Conservation (phyloP, 1,139 yeast species). For the Yamadazyma diospyri region DNA sequence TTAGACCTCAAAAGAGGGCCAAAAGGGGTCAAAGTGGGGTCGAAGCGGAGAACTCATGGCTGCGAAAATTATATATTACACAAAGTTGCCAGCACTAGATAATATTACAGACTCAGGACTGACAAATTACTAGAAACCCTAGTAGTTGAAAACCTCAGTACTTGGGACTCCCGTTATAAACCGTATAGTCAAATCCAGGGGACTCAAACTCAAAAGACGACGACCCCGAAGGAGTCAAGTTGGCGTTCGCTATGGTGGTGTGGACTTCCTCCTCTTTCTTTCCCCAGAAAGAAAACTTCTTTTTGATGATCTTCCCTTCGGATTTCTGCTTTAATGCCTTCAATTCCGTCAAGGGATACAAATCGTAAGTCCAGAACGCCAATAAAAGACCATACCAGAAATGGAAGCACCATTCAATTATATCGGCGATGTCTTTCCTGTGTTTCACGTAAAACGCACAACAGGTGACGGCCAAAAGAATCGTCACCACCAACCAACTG, state of each 20-base stretch:
- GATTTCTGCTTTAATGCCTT: slow-evolving; percentile 15
- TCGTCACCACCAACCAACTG: slow-evolving; percentile 28
- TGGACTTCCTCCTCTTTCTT: slow-evolving; percentile 10
- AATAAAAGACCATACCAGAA: slow-evolving; percentile 36
- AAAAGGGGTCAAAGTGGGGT: no score
- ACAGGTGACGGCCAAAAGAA: slow-evolving; percentile 24
- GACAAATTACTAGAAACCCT: no score
- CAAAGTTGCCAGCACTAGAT: neutral
- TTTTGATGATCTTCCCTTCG: slow-evolving; percentile 4
- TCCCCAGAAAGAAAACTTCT: slow-evolving; percentile 11
- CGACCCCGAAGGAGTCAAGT: slow-evolving; percentile 14
- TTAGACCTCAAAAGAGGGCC: no score
- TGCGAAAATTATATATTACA: neutral
- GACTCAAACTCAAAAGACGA: slow-evolving; percentile 13
- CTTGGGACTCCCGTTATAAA: slow-evolving; percentile 8
- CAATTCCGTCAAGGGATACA: slow-evolving; percentile 31
- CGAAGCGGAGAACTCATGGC: no score
- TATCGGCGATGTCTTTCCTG: slow-evolving; percentile 21
- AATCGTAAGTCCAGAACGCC: slow-evolving; percentile 36
- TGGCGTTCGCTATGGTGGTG: slow-evolving; percentile 11
- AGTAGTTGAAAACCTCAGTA: no score
- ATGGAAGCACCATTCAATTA: slow-evolving; percentile 34
- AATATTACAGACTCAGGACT: slow-evolving; percentile 1
- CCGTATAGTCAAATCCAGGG: slow-evolving; percentile 15
- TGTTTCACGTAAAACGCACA: slow-evolving; percentile 26